Evolutionary conservation across 2,329 filamentous ascomycete genomes (phyloP).

Genomic region (Pseudomassariella vexata): DNA sequence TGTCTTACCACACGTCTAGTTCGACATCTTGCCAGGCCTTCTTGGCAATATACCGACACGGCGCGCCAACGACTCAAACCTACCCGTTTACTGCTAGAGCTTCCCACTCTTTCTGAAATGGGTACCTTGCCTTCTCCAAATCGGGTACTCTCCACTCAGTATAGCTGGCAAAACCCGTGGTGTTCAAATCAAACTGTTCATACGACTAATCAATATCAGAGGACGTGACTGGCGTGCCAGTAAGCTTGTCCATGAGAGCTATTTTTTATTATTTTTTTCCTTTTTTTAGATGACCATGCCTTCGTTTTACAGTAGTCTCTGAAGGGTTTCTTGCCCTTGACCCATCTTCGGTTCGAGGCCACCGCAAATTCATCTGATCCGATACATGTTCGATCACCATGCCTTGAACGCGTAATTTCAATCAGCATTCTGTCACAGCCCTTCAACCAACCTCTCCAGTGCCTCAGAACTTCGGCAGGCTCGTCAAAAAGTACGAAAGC

Average conservation of each 20-base stretch:
- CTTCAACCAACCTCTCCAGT: conserved; percentile 24
- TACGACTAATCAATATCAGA: background rate
- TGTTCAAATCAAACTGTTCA: background rate
- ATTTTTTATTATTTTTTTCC: conserved; percentile 19
- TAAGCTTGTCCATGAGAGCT: too few relatives aligned
- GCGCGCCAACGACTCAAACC: conserved; percentile 19
- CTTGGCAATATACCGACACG: conserved; percentile 13
- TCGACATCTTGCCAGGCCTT: too few relatives aligned
- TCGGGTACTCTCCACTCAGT: conserved; percentile 13
- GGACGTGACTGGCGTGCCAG: background rate
- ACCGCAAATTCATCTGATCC: background rate
- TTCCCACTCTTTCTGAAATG: conserved; percentile 25
- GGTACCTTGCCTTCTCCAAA: conserved; percentile 13
- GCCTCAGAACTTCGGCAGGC: conserved; percentile 16
- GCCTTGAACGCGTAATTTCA: conserved; percentile 19
- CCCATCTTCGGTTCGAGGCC: conserved; percentile 19
- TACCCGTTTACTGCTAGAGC: conserved; percentile 21
- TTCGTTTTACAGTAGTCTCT: conserved; percentile 17
- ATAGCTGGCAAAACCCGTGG: background rate
- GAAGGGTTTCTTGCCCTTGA: conserved; percentile 22
- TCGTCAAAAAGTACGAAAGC: conserved; percentile 26
- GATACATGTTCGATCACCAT: background rate
- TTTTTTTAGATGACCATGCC: conserved; percentile 21
- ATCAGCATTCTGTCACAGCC: conserved; percentile 21
- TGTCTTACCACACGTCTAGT: too few relatives aligned